These are phyloP conservation scores for Neonectria magnoliae DNA, from an alignment of 2,329 filamentous ascomycete species.

Conservation along the genomic window DNA sequence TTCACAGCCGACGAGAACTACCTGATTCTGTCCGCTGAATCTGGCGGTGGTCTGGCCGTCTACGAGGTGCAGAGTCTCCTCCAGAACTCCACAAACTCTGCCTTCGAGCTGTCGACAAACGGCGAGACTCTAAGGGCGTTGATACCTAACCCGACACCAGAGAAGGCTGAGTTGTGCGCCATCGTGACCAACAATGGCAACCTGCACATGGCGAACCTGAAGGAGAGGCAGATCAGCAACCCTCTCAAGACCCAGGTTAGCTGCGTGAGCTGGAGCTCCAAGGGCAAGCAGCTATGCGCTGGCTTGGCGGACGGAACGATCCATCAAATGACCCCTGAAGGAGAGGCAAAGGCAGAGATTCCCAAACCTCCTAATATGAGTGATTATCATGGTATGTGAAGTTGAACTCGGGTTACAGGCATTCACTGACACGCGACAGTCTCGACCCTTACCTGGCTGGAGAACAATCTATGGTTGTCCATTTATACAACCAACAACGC, in stretches of 20 bases:
- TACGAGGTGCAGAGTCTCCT: constrained; percentile 79
- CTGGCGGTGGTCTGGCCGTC: constrained; percentile 82
- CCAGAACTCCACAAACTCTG: constrained; percentile 72
- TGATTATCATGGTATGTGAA: constrained; percentile 71
- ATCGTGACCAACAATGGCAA: constrained; percentile 84
- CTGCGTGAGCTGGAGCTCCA: constrained; percentile 89
- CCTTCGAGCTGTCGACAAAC: constrained; percentile 81
- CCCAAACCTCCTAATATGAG: constrained; percentile 77
- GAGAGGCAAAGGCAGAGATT: constrained; percentile 79
- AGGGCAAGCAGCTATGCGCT: constrained; percentile 91
- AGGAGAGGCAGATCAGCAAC: constrained; percentile 71
- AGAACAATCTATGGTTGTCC: constrained; percentile 84
- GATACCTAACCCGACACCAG: constrained; percentile 80
- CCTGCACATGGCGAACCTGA: constrained; percentile 84
- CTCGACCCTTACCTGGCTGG: constrained; percentile 86
- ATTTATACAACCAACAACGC: constrained; percentile 76
- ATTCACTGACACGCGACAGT: constrained; percentile 58
- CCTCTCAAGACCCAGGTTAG: constrained; percentile 78
- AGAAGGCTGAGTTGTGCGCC: constrained; percentile 79
- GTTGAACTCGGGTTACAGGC: constrained; percentile 21
- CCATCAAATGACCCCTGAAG: constrained; percentile 85
- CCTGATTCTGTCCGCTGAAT: constrained; percentile 83
- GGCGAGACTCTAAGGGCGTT: constrained; percentile 78
- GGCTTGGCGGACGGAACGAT: constrained; percentile 84
- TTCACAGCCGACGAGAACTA: constrained; percentile 92